Evolutionary conservation across 148 eudicot species (phyloP).

Genomic region (Drosera capensis): DNA sequence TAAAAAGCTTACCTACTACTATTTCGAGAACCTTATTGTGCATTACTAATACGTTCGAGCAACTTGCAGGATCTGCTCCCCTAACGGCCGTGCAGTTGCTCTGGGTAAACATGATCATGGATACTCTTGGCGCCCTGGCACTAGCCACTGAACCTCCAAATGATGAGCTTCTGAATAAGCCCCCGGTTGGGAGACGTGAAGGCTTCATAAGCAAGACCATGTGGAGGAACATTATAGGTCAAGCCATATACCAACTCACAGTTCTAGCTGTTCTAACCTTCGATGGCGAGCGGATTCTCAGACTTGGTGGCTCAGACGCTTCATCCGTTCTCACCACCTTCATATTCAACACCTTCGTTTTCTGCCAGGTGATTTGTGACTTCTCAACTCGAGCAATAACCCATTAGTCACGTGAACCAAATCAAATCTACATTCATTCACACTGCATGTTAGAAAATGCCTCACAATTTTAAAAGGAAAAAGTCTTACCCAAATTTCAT

Average conservation of each 20-base stretch:
- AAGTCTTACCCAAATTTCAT: background rate
- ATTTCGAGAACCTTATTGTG: background rate
- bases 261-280: constrained; percentile 59
- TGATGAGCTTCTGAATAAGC: constrained; percentile 68
- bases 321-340: constrained; percentile 44
- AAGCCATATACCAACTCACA: constrained; percentile 63
- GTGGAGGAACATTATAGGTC: constrained; percentile 92
- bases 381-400: too few species aligned
- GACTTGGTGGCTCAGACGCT: constrained; percentile 47
- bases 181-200: constrained; percentile 44
- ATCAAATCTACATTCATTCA: too few species aligned
- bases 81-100: constrained; percentile 84
- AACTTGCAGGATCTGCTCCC: constrained; percentile 74
- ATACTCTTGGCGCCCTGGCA: constrained; percentile 87
- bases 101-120: constrained; percentile 97
- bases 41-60: background rate
- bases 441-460: too few species aligned
- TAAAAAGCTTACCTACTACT: too few species aligned
- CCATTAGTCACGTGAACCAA: too few species aligned
- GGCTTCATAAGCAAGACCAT: constrained; percentile 62
- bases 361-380: constrained; percentile 99
- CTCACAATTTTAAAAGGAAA: too few species aligned
- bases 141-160: constrained; percentile 85
- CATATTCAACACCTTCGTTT: constrained; percentile 87
- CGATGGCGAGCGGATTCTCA: constrained; percentile 44